Conservation (phyloP, 2,329 filamentous ascomycete genomes). For the Cladophialophora chaetospira region DNA sequence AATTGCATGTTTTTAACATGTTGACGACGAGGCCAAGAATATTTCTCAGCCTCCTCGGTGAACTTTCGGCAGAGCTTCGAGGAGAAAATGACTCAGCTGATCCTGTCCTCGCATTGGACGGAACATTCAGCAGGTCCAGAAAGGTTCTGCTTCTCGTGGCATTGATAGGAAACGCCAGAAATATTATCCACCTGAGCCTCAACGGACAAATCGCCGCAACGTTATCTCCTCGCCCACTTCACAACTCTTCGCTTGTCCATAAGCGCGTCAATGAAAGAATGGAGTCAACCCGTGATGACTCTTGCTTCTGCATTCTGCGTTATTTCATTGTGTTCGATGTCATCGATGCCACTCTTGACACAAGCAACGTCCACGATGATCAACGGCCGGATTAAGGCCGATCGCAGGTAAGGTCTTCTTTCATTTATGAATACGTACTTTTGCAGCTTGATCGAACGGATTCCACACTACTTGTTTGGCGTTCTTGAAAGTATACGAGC, state of each 20-base stretch:
- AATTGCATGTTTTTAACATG: not conserved
- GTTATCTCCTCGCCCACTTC: not conserved
- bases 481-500: not conserved
- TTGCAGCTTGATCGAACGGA: too few relatives aligned
- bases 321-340: not conserved
- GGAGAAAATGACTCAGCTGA: not conserved
- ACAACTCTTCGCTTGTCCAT: not conserved
- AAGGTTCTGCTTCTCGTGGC: too few relatives aligned
- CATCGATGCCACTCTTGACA: not conserved
- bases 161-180: not conserved
- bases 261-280: not conserved
- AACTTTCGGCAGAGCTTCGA: not conserved
- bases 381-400: conserved; percentile 1
- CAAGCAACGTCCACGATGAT: not conserved
- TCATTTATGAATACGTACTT: not conserved
- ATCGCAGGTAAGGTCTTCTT: not conserved
- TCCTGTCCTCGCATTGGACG: not conserved
- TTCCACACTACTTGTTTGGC: not conserved
- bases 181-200: not conserved
- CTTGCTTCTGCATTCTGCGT: not conserved
- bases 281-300: not conserved
- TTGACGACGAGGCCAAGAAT: not conserved
- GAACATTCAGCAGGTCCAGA: too few relatives aligned
- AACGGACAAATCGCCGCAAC: not conserved
- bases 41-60: conserved; percentile 1